Conservation (phyloP, 768 basidiomycete genomes). For the Phaffia australis region DNA sequence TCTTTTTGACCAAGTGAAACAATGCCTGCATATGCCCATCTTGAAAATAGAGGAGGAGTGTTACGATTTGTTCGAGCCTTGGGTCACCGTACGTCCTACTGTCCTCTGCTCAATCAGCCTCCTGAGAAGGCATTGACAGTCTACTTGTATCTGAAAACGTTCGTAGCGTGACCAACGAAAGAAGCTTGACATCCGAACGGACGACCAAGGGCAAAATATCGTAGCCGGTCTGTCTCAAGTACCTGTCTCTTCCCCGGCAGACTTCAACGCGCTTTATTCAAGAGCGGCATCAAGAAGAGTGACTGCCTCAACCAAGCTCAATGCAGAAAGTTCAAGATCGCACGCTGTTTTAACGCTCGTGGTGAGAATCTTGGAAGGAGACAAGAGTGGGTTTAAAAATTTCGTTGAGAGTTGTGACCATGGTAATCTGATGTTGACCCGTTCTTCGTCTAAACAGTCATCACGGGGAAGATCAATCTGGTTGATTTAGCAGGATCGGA, state of each 20-base stretch:
- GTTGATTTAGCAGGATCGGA: slow-evolving; percentile 86
- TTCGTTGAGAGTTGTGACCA: neutral
- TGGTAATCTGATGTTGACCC: neutral
- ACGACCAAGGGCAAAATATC: slow-evolving; percentile 47
- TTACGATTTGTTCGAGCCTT: slow-evolving; percentile 70
- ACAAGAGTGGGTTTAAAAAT: neutral
- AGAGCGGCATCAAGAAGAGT: slow-evolving; percentile 54
- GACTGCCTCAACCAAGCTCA: slow-evolving; percentile 74
- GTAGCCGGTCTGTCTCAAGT: slow-evolving; percentile 45
- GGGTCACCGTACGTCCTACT: slow-evolving; percentile 9
- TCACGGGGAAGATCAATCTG: slow-evolving; percentile 47
- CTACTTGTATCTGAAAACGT: neutral
- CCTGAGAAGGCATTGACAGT: neutral
- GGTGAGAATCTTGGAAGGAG: slow-evolving; percentile 35
- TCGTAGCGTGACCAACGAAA: slow-evolving; percentile 36
- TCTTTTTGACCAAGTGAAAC: slow-evolving; percentile 30
- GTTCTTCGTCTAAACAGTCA: slow-evolving; percentile 37
- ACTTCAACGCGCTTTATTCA: slow-evolving; percentile 44
- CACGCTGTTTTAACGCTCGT: slow-evolving; percentile 75
- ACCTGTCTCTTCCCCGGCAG: slow-evolving; percentile 39
- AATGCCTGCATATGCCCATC: neutral
- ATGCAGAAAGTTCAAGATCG: slow-evolving; percentile 72
- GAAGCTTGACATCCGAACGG: slow-evolving; percentile 51
- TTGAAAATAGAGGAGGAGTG: slow-evolving; percentile 67
- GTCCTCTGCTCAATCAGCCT: slow-evolving; percentile 23